Base-by-base conservation (phyloP, 1,284 basidiomycete genomes). In the Puccinia coronata region DNA sequence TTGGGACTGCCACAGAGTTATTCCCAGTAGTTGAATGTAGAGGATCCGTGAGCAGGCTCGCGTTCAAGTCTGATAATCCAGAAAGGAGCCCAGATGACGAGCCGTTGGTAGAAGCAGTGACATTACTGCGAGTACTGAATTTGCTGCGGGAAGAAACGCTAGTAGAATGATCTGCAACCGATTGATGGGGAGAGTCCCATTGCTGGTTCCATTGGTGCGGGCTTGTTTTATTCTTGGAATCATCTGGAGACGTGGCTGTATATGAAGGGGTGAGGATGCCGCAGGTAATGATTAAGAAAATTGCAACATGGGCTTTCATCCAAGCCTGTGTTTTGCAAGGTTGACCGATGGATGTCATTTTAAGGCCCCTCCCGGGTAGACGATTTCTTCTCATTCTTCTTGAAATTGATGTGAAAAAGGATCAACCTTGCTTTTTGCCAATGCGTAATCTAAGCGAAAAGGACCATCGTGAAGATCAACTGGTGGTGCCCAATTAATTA, bases 201-300 rank as follows among this genome's bases (percentile, higher is more conserved):
- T 36, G 61, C 23, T 63, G 36, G 61, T 34, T 31, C 61, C 36
- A 34, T 39, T 63, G 61, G 1, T 39, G 36, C 31, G 23, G 28
- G n/a, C 9, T 63, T 41, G 31, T 63, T 14, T 31, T 36, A 6
- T 4, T 63, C 51, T 53, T 16, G 14, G 61, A 41, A 63, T 63
- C 61, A 1, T 63, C 36, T 41, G 61, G 14, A 63, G n/a, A 63
- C 8, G 43, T n/a, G 6, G 36, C 61, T 23, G 5, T 63, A 36
- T 63, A 36, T 41, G 61, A 39, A n/a, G 61, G 61, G 9, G 41
- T 63, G 2, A 63, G 61, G 8, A 63, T 8, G 5, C 61, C 61
- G 61, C 61, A 63, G 25, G 61, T 63, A 23, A 63, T 63, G 34
- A 63, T 34, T 36, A 63, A 41, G 12, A 63, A 63, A 23, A 63